These are phyloP conservation scores for Piper longum DNA, from an alignment of 164 flowering plant species.

Conservation along the genomic window DNA sequence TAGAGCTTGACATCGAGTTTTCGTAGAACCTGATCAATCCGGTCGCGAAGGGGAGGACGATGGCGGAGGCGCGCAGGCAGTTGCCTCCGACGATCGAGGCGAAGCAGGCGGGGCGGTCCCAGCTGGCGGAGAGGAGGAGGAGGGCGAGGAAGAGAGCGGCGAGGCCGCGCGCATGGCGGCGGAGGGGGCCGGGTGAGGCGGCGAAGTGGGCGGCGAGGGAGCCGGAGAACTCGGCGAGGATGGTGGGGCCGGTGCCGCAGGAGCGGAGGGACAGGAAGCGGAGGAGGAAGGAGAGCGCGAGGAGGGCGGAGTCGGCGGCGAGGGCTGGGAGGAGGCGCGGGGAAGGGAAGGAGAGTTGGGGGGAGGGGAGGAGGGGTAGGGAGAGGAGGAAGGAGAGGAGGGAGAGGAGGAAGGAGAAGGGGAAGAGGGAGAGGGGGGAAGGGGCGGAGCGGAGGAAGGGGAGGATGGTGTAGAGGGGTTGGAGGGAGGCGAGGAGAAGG, in stretches of 20 bases:
- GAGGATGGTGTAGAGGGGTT: conserved; percentile 39
- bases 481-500: conserved; percentile 41
- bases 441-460: conserved; percentile 37
- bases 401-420: conserved; percentile 33
- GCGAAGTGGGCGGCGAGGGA: conserved; percentile 46
- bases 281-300: conserved; percentile 60
- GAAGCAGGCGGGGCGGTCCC: conserved; percentile 77
- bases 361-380: conserved; percentile 12
- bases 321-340: conserved; percentile 26
- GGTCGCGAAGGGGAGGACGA: conserved; percentile 71
- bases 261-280: conserved; percentile 76
- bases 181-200: conserved; percentile 9
- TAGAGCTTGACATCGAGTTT: conserved; percentile 45
- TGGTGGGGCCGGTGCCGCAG: conserved; percentile 73
- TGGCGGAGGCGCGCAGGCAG: conserved; percentile 60
- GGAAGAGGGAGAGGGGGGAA: conserved; percentile 23
- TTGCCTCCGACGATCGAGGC: conserved; percentile 25
- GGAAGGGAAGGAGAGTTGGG: conserved; percentile 8
- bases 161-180: conserved; percentile 41
- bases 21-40: conserved; percentile 81
- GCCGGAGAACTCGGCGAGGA: conserved; percentile 76
- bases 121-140: conserved; percentile 51
- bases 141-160: conserved; percentile 36
- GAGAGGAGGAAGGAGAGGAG: conserved; percentile 23
- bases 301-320: conserved; percentile 36